Base-by-base conservation (phyloP, 2,329 filamentous ascomycete species). In the Fusarium sarcochroum region DNA sequence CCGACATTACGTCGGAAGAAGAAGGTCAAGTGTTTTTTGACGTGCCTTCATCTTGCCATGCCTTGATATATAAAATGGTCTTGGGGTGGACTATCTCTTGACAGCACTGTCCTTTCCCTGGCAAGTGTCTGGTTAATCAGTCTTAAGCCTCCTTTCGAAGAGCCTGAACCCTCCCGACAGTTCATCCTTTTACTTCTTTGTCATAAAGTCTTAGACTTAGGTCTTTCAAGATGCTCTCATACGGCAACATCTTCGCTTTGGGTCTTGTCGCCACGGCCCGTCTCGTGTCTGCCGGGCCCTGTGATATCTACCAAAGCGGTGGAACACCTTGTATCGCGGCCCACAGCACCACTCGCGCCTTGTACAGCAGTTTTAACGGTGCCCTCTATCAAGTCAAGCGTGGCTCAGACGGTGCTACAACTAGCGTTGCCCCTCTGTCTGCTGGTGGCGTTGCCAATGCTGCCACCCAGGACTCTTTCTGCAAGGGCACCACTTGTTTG, bases 381-480 rank as follows among this genome's bases (percentile, higher is more conserved):
- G 51, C 18, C 1, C 63, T 66, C 21, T 66, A 66, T 13, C 63
- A 66, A 6, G 56, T 68, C n/a, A 63, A 68, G 27, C 63, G 63
- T 4, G 63, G 63, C 21, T 66, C 63, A 5, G 63, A 66, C 14
- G 50, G 63, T 17, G 15, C 41, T 9, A 51, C 44, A 1, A 35
- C 42, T 4, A 53, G 63, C 20, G 63, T 66, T 23, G 46, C 13
- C 4, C 63, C 63, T 7, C 23, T 51, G 0, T 82, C 86, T 0
- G 84, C 87, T 1, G 89, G 89, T 3, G 88, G 88, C 41, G 86
- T 90, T 11, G 89, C 89, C 56, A 85, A 91, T 71, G 86, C 88
- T 6, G 84, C 82, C 0, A 74, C 84, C 10, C 89, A 91, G 72
- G 88, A 91, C 76, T 68, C 78, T 1, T 91, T 91, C 77, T 91